Percentiles rank a stretch among this genome's conserved stretches.
Conservation (phyloP, 495 filamentous ascomycete species). For the Penicillium flavigenum region DNA sequence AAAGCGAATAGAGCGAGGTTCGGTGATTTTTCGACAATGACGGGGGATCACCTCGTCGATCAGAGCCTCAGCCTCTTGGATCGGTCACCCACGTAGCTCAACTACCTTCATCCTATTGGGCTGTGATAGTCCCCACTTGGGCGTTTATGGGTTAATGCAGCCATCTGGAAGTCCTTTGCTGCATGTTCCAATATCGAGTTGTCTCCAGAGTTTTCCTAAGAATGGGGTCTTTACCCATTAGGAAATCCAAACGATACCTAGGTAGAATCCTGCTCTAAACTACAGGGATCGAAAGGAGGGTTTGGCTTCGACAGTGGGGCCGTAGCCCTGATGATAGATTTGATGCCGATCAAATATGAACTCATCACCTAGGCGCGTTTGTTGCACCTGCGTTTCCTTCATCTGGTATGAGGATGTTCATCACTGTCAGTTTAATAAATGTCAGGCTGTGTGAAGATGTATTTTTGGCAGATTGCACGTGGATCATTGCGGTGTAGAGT, state of each 20-base stretch:
- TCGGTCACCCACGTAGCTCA: background rate
- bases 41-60: slow-evolving; percentile 22
- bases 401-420: background rate
- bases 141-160: background rate
- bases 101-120: background rate
- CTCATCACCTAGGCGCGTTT: background rate
- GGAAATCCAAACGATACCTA: background rate
- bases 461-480: slow-evolving; percentile 9
- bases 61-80: slow-evolving; percentile 13
- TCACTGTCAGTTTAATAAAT: background rate
- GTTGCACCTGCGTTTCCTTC: background rate
- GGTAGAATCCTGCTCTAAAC: too few relatives aligned
- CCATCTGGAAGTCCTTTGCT: background rate
- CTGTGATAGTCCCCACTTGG: background rate
- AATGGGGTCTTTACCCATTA: background rate
- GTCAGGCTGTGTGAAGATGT: background rate
- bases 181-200: background rate
- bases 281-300: background rate
- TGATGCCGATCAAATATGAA: slow-evolving; percentile 2
- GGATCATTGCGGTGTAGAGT: background rate
- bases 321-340: background rate
- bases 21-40: slow-evolving; percentile 36
- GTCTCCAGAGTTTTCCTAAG: background rate
- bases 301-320: slow-evolving; percentile 2
- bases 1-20: background rate